phyloP scores from a whole-genome alignment of 306 rosid species.

The Amphicarpaea edgeworthii region DNA sequence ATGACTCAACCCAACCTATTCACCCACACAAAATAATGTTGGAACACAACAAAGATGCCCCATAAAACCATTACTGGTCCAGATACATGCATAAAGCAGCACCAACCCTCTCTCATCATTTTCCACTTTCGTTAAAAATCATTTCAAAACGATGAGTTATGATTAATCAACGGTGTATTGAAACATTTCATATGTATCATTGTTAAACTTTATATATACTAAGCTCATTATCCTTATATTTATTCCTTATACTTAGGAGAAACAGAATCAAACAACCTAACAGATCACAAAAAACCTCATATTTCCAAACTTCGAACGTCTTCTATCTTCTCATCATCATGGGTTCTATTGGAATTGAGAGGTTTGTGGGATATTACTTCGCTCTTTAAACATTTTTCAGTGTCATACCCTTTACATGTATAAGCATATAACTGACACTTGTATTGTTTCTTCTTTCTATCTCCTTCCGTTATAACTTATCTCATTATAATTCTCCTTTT shows the following conservation, averaged over 20 bases:
- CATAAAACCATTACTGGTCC: neutral
- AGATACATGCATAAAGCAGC: neutral
- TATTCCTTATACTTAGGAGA: neutral
- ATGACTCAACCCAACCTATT: too few relatives aligned
- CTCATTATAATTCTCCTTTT: neutral
- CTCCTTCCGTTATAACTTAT: neutral
- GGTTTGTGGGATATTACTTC: constrained; percentile 38
- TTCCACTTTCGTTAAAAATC: neutral
- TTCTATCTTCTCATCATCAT: constrained; percentile 43
- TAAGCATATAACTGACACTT: neutral
- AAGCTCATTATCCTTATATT: too few relatives aligned
- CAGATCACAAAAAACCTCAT: neutral
- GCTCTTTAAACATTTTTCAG: neutral
- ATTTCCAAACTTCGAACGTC: neutral
- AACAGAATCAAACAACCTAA: neutral
- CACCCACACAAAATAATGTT: neutral
- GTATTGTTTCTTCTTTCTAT: neutral
- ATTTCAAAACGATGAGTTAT: too few relatives aligned
- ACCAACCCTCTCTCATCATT: neutral
- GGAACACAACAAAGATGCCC: neutral
- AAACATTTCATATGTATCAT: too few relatives aligned
- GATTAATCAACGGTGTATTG: too few relatives aligned
- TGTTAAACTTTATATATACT: too few relatives aligned
- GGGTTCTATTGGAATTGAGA: constrained; percentile 60
- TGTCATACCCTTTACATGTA: neutral